Percentiles rank a stretch among this genome's conserved stretches.
phyloP scores from a whole-genome alignment of 352 stramenopile genomes.

The Pythium pyrilobum region DNA sequence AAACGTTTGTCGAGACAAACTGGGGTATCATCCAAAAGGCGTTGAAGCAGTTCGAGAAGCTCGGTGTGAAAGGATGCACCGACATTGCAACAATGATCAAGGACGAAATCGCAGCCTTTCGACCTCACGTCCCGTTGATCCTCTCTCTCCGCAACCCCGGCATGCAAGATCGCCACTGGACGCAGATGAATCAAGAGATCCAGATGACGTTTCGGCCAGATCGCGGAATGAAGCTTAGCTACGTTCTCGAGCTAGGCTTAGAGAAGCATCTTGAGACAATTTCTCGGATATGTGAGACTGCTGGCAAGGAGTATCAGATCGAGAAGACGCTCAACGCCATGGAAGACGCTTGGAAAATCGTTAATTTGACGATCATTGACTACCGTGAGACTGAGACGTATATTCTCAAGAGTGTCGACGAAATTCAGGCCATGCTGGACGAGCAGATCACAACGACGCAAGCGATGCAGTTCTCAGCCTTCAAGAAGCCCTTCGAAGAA shows the following conservation, averaged over 20 bases:
- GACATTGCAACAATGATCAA: constrained; percentile 89
- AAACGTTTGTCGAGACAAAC: constrained; percentile 84
- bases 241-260: constrained; percentile 82
- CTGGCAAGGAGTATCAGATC: constrained; percentile 94
- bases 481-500: constrained; percentile 94
- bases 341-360: constrained; percentile 85
- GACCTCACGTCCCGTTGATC: constrained; percentile 88
- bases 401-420: constrained; percentile 92
- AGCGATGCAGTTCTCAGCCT: constrained; percentile 94
- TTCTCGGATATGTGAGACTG: constrained; percentile 89
- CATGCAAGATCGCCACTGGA: constrained; percentile 94
- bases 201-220: constrained; percentile 81
- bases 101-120: constrained; percentile 87
- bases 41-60: constrained; percentile 92
- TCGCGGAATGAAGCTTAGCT: constrained; percentile 75
- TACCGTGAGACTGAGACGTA: constrained; percentile 93
- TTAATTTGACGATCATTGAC: constrained; percentile 82
- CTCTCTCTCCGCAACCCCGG: constrained; percentile 87
- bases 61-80: constrained; percentile 76
- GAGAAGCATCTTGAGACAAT: constrained; percentile 87
- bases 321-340: constrained; percentile 92
- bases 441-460: constrained; percentile 96
- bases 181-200: constrained; percentile 86
- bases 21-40: constrained; percentile 85
- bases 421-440: constrained; percentile 91